Base-by-base conservation (phyloP, 2,329 filamentous ascomycete species). In the Chaetomium sp. region DNA sequence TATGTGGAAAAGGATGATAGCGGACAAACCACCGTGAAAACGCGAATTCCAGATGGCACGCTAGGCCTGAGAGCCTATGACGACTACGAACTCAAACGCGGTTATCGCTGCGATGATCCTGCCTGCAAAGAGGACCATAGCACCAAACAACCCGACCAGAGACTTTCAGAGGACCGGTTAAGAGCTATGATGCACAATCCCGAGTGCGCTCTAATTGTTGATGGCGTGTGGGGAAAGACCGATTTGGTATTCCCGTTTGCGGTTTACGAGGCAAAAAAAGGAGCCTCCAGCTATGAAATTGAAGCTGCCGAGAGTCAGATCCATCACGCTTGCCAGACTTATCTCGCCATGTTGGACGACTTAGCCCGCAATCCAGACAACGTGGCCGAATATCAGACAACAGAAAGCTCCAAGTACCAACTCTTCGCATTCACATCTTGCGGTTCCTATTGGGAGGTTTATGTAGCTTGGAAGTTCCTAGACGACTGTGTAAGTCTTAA, bases 321-420 rank as follows among this genome's bases (percentile, higher is more conserved):
- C 11, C 34, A 47, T 12, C 35, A 47, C 40, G 49, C 35, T 14
- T 53, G 42, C 36, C 38, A 10, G 36, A 35, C 43, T 14, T 53
- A 46, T 14, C 27, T 40, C n/a, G 51, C 42, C 36, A 53, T 53
- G 51, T 35, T 53, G 36, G 51, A 53, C 19, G 43, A 53, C 35
- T 32, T 53, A 36, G 51, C 9, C 41, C 43, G 51, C 12, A 37
- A 53, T 12, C 51, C 43, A 19, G 36, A 53, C 19, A 53, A 53
- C 36, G 27, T 53, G 27, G 35, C 43, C 19, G 42, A 53, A n/a
- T 53, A 53, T 35, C 51, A 53, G 14, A 53, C 42, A 5, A 8
- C 9, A 6, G 36, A 53, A n/a, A 53, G 51, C 36, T 36, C 19
- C 9, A 32, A 19, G n/a, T 53, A 41, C 35, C 43, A 53, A n/a